Base-by-base conservation (phyloP, 75 land plant genomes). In the Pinus taeda region DNA sequence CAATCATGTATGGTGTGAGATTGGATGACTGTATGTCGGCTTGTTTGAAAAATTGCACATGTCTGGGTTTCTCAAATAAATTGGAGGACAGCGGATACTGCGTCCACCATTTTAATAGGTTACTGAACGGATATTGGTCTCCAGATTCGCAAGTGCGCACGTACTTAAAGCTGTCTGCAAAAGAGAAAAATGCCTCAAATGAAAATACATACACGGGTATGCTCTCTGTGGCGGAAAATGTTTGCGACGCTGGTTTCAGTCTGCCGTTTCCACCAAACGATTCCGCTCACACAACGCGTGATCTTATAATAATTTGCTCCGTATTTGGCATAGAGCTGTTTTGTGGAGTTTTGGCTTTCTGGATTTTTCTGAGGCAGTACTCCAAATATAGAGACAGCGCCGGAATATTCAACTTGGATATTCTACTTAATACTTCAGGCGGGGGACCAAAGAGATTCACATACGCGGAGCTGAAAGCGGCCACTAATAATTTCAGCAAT, bases 381-480 rank as follows among this genome's bases (percentile, higher is more conserved):
- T 62, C 75, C 26, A 80, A 78, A 72, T 85, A 82, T 61, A 76
- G 78, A 71, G 82, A 80, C 76, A 82, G 81, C 81, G 81, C 89
- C 5, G 56, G 75, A 14, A 79, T 83, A 0, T 57, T 84, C 8
- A 84, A 81, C 30, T 79, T 84, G 1, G 87, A 87, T 59, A 63
- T 82, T 17, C 62, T 86, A 58, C 82, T 9, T 8, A 49, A 49
- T 49, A 21, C 42, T n/a, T 45, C 84, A 4, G 76, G 80, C 2
- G 90, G 90, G 0, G 85, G 85, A 11, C 90, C 90, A 1, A 88
- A 81, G 57, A 70, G 82, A 39, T 88, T 86, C 86, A 81, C 76
- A 2, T 83, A 86, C 63, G 83, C 81, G 15, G 85, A 88, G 77
- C 74, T 88, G 36, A 83, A 81, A 30, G 70, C 76, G 3, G 90